phyloP scores from a whole-genome alignment of 2,329 filamentous ascomycete species.

The Chaetomium sp. region DNA sequence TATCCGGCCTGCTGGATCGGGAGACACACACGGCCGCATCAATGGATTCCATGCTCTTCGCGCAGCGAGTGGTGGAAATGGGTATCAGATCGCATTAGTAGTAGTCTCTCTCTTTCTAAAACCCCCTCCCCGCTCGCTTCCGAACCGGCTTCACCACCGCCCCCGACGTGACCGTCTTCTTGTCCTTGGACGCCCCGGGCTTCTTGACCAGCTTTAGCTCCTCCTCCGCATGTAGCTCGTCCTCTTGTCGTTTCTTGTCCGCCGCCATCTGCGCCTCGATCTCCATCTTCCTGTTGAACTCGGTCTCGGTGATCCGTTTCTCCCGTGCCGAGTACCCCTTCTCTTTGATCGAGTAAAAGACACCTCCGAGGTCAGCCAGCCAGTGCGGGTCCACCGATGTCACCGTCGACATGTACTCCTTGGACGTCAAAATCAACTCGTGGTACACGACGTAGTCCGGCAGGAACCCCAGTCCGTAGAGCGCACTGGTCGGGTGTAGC shows the following conservation, averaged over 20 bases:
- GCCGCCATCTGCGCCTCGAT: slow-evolving; percentile 90
- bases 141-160: slow-evolving; percentile 63
- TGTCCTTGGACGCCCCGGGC: slow-evolving; percentile 42
- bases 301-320: slow-evolving; percentile 83
- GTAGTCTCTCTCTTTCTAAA: slow-evolving; percentile 39
- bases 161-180: slow-evolving; percentile 64
- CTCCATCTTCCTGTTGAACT: slow-evolving; percentile 91
- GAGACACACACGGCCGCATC: neutral
- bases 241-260: slow-evolving; percentile 71
- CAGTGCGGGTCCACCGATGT: slow-evolving; percentile 95
- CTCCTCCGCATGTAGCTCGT: slow-evolving; percentile 47
- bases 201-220: slow-evolving; percentile 44
- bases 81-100: slow-evolving; percentile 9
- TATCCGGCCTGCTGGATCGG: neutral
- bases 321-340: slow-evolving; percentile 91
- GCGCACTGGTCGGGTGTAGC: slow-evolving; percentile 87
- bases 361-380: slow-evolving; percentile 93
- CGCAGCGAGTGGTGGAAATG: neutral
- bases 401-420: slow-evolving; percentile 98
- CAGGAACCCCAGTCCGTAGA: slow-evolving; percentile 90
- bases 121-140: slow-evolving; percentile 59
- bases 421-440: slow-evolving; percentile 92
- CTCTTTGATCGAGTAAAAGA: slow-evolving; percentile 97
- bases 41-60: neutral
- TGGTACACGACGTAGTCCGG: slow-evolving; percentile 98